Base-by-base conservation (phyloP, 192 early-diverging fungal species). In the Pilobolus umbonatus region DNA sequence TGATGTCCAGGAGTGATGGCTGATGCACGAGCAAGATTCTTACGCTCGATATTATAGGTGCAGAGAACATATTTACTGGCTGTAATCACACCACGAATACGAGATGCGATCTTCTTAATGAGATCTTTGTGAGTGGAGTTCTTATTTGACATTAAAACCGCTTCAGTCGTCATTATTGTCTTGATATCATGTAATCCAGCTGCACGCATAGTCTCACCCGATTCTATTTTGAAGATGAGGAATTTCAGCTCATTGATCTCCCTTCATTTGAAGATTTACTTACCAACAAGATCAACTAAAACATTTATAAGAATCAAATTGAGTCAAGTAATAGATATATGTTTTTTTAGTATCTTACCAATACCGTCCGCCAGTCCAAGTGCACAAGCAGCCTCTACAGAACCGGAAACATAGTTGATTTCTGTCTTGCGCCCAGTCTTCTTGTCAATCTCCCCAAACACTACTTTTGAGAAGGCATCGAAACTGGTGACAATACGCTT, bases 151-250 rank as follows among this genome's bases (percentile, higher is more conserved):
- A 99, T 87, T 48, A 98, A 73, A 30, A 97, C 93, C 9, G 95
- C 87, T 64, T 99, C 84, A 12, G 96, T 87, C 0, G 75, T 76
- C 31, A 95, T 32, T 9, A 99, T 64, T 8, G 89, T 94, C 38
- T 81, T 80, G 39, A 99, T 94, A 47, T 88, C 83, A 67, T 92
- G 87, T 19, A 99, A 81, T n/a, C 94, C 94, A 15, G 96, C 96
- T 19, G 93, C 96, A 43, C 92, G 84, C 96, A 99, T 99, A n/a
- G 96, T 99, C 55, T 99, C 95, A 57, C 96, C 96, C 19, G 91
- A 92, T 77, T 98, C 95, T 43, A 86, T 78, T 34, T 80, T 57
- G 70, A 79, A 54, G 14, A 48, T 15, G 11, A 22, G 2, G 28
- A 1, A 21, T 21, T 15, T 49, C 17, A 39, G 19, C 31, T 30